Evolutionary conservation across 2,329 filamentous ascomycete species (phyloP).

Genomic region (Epichloe hybrida): DNA sequence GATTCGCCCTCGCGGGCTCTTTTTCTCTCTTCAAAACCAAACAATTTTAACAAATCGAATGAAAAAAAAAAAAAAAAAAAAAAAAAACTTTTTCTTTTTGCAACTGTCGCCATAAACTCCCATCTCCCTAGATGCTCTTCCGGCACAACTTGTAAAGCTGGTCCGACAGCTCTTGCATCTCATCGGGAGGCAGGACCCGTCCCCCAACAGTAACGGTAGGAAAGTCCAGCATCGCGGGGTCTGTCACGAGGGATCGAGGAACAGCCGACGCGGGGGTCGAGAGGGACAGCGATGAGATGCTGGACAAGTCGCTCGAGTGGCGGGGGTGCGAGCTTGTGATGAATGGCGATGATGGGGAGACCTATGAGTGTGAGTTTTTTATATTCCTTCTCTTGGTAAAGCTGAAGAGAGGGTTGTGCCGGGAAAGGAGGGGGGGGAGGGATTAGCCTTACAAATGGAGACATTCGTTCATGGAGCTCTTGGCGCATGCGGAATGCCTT

Average conservation of each 20-base stretch:
- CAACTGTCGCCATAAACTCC: too few relatives aligned
- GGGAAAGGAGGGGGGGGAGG: background rate
- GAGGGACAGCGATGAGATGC: slow-evolving; percentile 2
- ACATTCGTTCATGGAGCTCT: slow-evolving; percentile 32
- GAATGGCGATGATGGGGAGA: slow-evolving; percentile 1
- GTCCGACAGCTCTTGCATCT: slow-evolving; percentile 1
- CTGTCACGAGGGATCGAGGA: background rate
- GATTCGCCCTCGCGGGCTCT: background rate
- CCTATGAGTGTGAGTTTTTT: background rate
- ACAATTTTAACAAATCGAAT: background rate
- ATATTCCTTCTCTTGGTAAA: too few relatives aligned
- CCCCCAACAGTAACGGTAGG: slow-evolving; percentile 1
- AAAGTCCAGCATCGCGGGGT: background rate
- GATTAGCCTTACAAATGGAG: slow-evolving; percentile 10
- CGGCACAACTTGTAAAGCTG: slow-evolving; percentile 2
- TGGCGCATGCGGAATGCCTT: slow-evolving; percentile 27
- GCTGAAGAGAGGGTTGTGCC: background rate
- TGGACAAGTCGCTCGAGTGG: slow-evolving; percentile 1
- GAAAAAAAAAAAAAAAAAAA: background rate
- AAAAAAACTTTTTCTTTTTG: background rate
- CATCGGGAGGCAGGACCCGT: background rate
- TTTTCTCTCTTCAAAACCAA: background rate
- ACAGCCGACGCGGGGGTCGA: background rate
- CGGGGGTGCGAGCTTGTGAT: background rate
- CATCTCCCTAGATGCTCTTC: background rate